A percentile compares a stretch with the other conserved stretches of the same genome.
These are phyloP conservation scores for Ballota nigra DNA, from an alignment of 257 asterid genomes.

Conservation along the genomic window DNA sequence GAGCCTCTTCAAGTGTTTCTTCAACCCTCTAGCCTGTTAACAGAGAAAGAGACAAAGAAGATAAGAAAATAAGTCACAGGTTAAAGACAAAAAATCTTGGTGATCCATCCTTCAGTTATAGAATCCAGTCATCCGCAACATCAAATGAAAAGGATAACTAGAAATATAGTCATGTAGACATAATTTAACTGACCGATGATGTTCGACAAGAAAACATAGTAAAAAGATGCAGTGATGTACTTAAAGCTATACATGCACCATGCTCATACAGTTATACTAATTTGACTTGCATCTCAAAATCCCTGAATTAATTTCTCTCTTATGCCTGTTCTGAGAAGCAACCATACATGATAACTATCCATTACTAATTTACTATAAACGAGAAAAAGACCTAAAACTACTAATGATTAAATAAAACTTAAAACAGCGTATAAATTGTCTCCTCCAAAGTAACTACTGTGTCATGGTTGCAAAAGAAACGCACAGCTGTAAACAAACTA, in stretches of 20 bases:
- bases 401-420: background rate
- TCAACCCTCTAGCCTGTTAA: background rate
- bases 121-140: background rate
- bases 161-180: background rate
- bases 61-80: background rate
- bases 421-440: background rate
- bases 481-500: too few species aligned
- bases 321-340: background rate
- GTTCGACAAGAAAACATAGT: background rate
- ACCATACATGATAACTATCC: background rate
- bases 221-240: background rate
- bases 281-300: background rate
- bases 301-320: background rate
- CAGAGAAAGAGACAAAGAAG: background rate
- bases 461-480: too few species aligned
- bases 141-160: background rate
- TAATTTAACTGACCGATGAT: too few species aligned
- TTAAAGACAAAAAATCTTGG: background rate
- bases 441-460: too few species aligned
- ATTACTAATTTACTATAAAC: too few species aligned
- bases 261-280: background rate
- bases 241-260: background rate
- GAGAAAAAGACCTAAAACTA: background rate
- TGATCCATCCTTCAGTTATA: background rate
- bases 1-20: background rate